Evolutionary conservation across 805 yeast species (phyloP).

Genomic region (Huiozyma sinensis): DNA sequence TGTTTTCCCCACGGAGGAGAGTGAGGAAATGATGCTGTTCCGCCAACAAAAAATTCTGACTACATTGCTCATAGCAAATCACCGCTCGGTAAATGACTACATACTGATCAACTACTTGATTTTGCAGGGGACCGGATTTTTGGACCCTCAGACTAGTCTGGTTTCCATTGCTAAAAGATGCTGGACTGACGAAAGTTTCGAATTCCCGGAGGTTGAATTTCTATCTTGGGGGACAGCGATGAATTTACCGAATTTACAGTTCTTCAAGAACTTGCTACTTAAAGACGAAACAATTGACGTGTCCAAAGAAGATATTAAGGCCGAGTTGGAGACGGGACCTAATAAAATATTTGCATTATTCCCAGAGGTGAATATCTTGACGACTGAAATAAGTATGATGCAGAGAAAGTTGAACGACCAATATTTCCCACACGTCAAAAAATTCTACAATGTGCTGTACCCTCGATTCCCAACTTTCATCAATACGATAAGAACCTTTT

Average conservation of each 20-base stretch:
- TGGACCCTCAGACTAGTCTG: conserved; percentile 3
- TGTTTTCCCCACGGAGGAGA: conserved; percentile 17
- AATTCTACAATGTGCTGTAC: conserved; percentile 50
- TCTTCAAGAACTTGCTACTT: conserved; percentile 37
- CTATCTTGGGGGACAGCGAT: conserved; percentile 63
- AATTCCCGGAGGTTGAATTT: conserved; percentile 34
- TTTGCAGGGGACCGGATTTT: conserved; percentile 9
- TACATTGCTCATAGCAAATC: conserved; percentile 36
- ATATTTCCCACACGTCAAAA: conserved; percentile 43
- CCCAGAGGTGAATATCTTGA: conserved; percentile 75
- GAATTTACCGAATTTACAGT: conserved; percentile 45
- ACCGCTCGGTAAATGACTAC: conserved; percentile 59
- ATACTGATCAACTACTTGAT: conserved; percentile 35
- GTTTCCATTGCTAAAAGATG: conserved; percentile 7
- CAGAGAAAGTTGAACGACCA: conserved; percentile 48
- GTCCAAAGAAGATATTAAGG: conserved; percentile 22
- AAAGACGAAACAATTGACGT: conserved; percentile 62
- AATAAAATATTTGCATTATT: conserved; percentile 58
- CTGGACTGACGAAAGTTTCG: conserved; percentile 1
- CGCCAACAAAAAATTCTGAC: conserved; percentile 8
- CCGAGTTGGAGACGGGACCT: conserved; percentile 13
- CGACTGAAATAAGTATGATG: conserved; percentile 33
- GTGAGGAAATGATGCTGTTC: conserved; percentile 11
- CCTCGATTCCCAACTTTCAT: conserved; percentile 62
- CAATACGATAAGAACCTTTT: conserved; percentile 35